These are phyloP conservation scores for Aspergillus biplanus DNA, from an alignment of 495 filamentous ascomycete genomes.

Conservation along the genomic window DNA sequence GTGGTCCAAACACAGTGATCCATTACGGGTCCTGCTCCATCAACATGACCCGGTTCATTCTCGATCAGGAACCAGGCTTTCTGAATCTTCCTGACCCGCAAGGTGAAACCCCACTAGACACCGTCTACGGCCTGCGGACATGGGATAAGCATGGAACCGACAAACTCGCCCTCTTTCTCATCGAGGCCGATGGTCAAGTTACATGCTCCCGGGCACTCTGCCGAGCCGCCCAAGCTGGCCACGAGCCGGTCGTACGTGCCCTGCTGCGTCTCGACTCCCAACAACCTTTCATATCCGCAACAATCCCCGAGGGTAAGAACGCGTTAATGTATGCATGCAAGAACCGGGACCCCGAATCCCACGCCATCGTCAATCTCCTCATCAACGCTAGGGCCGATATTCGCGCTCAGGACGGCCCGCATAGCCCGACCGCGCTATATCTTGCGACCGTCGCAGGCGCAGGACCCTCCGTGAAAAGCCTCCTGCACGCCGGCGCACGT, in stretches of 20 bases:
- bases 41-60: neutral
- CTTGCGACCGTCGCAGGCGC: neutral
- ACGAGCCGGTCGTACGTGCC: neutral
- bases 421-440: neutral
- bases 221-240: neutral
- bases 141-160: neutral
- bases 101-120: constrained; percentile 1
- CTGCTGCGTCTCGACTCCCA: neutral
- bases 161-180: neutral
- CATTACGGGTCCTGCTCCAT: neutral
- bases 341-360: neutral
- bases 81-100: neutral
- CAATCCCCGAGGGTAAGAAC: neutral
- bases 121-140: neutral
- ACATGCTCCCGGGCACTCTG: constrained; percentile 1
- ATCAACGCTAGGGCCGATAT: neutral
- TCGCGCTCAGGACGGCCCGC: neutral
- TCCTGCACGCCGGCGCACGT: neutral
- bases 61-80: neutral
- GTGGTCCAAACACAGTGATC: neutral
- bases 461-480: neutral
- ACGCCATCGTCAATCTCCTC: neutral
- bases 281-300: neutral
- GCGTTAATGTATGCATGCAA: neutral
- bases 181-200: neutral